Base-by-base conservation (phyloP, 2,329 filamentous ascomycete species). In the Apiospora marii region DNA sequence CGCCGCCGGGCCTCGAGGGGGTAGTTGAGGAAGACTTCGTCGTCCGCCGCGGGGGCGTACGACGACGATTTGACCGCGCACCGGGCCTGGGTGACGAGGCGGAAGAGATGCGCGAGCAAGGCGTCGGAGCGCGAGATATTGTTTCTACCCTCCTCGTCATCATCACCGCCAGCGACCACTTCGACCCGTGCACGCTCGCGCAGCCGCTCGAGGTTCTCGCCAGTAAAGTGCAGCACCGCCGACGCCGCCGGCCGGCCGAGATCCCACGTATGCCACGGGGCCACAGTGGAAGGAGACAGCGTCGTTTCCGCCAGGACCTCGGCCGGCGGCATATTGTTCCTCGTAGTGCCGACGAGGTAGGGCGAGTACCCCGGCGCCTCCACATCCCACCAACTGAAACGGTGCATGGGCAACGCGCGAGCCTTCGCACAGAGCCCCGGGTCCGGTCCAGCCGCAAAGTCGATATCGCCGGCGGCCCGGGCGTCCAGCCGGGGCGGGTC, bases 361-460 rank as follows among this genome's bases (percentile, higher is more conserved):
- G 71, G n/a, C 1, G 78, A 79, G 37, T 79, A 83, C 0, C 80
- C 78, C 0, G 79, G 80, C 0, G 78, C 81, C 0, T 78, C 75
- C 7, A 71, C 75, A 41, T 78, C 79, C 84, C 84, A 88, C 83
- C 85, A 87, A 77, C 87, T 84, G 72, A 82, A 87, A 8, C 86
- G 82, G 74, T 87, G 83, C 71, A 85, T 78, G 1, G 86, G 85
- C 6, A 88, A 75, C 2, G 76, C 74, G 10, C 83, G 78, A 5
- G 84, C 83, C 41, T 74, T 76, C 0, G 75, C 72, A 27, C 81
- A 74, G 3, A 79, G 72, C n/a, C 81, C 76, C 0, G n/a, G n/a
- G n/a, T n/a, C n/a, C n/a, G n/a, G n/a, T n/a, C n/a, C n/a, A n/a
- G n/a, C n/a, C n/a, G n/a, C n/a, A n/a, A n/a, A n/a, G 37, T 74